Percentiles rank a stretch among this genome's conserved stretches.
These are phyloP conservation scores for Lachnellula cervina DNA, from an alignment of 2,329 filamentous ascomycete genomes.

Conservation along the genomic window DNA sequence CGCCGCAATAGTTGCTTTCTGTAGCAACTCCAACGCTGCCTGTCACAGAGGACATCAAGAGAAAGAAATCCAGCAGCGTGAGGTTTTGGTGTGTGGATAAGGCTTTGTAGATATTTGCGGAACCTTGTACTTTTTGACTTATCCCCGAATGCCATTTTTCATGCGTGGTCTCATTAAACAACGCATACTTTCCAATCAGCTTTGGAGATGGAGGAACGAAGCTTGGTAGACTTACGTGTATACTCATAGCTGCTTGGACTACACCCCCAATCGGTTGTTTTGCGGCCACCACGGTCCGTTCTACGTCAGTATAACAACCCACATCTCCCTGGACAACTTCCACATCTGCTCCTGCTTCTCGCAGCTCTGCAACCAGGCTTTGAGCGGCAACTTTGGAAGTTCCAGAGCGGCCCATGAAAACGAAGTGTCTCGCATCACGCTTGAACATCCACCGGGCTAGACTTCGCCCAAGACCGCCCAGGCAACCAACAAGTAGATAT, in stretches of 20 bases:
- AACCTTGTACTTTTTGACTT: conserved; percentile 29
- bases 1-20: conserved; percentile 19
- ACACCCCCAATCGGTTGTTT: conserved; percentile 18
- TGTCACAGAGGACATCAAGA: conserved; percentile 33
- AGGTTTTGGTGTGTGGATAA: neutral
- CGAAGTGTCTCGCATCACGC: conserved; percentile 34
- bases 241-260: conserved; percentile 29
- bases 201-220: neutral
- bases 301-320: conserved; percentile 3
- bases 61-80: conserved; percentile 36
- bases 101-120: conserved; percentile 11
- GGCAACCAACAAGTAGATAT: conserved; percentile 22
- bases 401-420: conserved; percentile 33
- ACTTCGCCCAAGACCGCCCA: conserved; percentile 37
- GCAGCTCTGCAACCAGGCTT: conserved; percentile 1
- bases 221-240: conserved; percentile 14
- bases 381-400: conserved; percentile 30
- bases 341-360: conserved; percentile 14
- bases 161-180: conserved; percentile 34
- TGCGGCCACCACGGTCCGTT: neutral
- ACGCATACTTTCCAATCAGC: neutral
- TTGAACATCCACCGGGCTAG: conserved; percentile 35
- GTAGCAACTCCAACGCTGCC: conserved; percentile 30
- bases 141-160: conserved; percentile 32
- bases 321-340: conserved; percentile 21